Evolutionary conservation across 352 stramenopile genomes (phyloP).

Genomic region (Globisporangium lucens): DNA sequence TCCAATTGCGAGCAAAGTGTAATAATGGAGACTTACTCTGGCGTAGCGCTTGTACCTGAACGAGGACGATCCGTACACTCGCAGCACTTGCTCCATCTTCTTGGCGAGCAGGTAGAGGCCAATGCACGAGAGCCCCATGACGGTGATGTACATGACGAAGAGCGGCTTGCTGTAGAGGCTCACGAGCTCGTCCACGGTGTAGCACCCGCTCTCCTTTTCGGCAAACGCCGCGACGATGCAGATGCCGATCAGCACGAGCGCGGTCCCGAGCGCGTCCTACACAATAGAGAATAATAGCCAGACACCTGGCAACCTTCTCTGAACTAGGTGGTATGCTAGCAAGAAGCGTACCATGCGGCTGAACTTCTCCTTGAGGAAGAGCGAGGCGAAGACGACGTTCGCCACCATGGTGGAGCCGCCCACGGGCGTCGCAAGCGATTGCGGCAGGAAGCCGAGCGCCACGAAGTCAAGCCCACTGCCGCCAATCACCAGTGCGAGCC

Average conservation of each 20-base stretch:
- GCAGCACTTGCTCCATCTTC: constrained; percentile 44
- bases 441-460: constrained; percentile 72
- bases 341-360: constrained; percentile 26
- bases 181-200: constrained; percentile 73
- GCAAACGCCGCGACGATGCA: constrained; percentile 78
- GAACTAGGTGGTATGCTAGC: background rate
- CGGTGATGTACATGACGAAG: constrained; percentile 66
- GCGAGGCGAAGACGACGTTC: constrained; percentile 79
- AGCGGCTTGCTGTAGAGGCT: constrained; percentile 55
- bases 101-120: constrained; percentile 36
- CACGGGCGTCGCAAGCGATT: constrained; percentile 76
- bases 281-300: background rate
- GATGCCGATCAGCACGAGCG: constrained; percentile 67
- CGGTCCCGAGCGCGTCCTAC: constrained; percentile 58
- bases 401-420: constrained; percentile 81
- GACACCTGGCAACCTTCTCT: background rate
- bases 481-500: constrained; percentile 62
- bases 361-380: constrained; percentile 78
- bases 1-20: background rate
- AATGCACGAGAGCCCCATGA: constrained; percentile 40
- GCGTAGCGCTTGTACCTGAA: constrained; percentile 51
- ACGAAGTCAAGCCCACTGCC: constrained; percentile 76
- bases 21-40: constrained; percentile 16
- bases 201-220: constrained; percentile 70
- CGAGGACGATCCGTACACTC: constrained; percentile 37